Evolutionary conservation across 441 rosid species (phyloP), one percentile per base, ranked within the genome.

Genomic region (Raphanus hybrid): DNA sequence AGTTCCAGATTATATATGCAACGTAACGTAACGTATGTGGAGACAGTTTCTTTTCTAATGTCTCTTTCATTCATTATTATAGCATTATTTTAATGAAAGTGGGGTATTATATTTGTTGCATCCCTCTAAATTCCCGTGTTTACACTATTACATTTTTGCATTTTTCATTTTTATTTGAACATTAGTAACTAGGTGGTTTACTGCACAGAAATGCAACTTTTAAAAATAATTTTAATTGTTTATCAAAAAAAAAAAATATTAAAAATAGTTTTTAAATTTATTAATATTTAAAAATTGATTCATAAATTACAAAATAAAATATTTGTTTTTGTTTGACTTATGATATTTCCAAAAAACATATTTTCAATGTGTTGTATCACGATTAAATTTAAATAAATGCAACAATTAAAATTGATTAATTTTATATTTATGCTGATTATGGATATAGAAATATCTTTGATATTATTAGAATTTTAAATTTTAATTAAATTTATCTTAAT

Each of bases 21-120:
- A 78, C 75, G 78, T 69, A 58, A 78, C 75, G 82, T 73, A 27
- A 60, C 37, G 35, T 59, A 67, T 43, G 39, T 54, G 20, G 35
- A 3, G 5, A 60, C 60, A 20, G 77, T 48, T 52, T 5, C 69
- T 62, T 73, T 50, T 35, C 34, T 18, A 39, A 18, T n/a, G 77
- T 67, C 69, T 26, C 14, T 72, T 73, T 78, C 77, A n/a, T 29
- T 69, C 15, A 62, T 63, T 61, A 67, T 39, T 8, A 23, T 23
- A 23, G 15, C 67, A 73, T 67, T 61, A 27, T 71, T 9, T 50
- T n/a, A 48, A 48, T 48, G 6, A 12, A 48, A 18, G 61, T 55
- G 60, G 60, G 27, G 60, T 57, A 57, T 45, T 18, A 29, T 29
- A 29, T 29, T 29, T 29, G 34, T 29, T 16, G 14, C 15, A 61